Base-by-base conservation (phyloP, 768 basidiomycete genomes). In the Kondoa malvinella region DNA sequence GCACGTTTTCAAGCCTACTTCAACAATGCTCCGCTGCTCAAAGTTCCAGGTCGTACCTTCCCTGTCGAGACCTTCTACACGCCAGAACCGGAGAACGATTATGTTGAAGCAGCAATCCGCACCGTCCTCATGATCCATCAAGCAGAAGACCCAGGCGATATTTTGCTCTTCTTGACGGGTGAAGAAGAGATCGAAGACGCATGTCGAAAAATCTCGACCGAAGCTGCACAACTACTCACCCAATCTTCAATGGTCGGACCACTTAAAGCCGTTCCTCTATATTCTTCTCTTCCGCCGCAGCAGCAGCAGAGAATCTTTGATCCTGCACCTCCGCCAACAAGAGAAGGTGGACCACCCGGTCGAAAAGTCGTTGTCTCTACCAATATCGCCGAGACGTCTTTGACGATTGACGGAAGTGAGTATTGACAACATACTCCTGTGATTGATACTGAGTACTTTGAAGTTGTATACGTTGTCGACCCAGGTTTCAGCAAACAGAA, bases 241-340 rank as follows among this genome's bases (percentile, higher is more conserved):
- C 69, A 70, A n/a, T 67, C 83, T 50, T 84, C 85, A 72, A 81
- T 84, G 63, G 85, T 87, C 70, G 94, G 95, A 2, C 92, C 92
- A 0, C 78, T 96, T 50, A 77, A 84, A 1, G 96, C 92, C 76
- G 84, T 99, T 65, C 94, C 94, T 0, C 83, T 96, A 2, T 97
- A 99, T 78, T 95, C 94, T 3, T 88, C 89, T 15, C 84, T 99
- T 16, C 94, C 92, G 0, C 91, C 92, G 2, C 83, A 86, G 68
- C 92, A 94, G 72, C 95, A 97, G 75, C 94, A 97, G 74, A 85
- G 88, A 8, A 99, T 99, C 77, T 99, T 96, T 77, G 94, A 97
- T 72, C 81, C 89, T 0, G 80, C 92, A 1, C 94, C 94, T 4
- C 72, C 80, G 2, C 76, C 90, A 0, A 79, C 81, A 1, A 80